Evolutionary conservation across 2,329 filamentous ascomycete genomes (phyloP), one percentile per base, ranked within the genome.

Genomic region (Colletotrichum karsti): DNA sequence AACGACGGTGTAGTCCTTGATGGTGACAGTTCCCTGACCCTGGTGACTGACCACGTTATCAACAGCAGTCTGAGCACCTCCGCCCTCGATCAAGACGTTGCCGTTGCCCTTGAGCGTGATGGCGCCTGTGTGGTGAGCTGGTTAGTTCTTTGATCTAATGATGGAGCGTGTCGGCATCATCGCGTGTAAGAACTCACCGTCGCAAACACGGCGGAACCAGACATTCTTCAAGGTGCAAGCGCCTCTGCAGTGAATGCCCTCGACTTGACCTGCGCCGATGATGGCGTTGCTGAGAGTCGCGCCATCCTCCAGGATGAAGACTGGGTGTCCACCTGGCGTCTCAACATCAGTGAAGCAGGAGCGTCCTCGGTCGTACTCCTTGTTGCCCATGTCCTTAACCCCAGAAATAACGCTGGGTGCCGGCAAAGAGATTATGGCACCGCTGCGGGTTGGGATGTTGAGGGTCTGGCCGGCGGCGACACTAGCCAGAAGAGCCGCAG

Each of bases 211-310:
- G 12, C 75, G 72, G 74, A 77, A 79, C 79, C 77, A 79, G 63
- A 81, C 79, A 53, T 78, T 78, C 68, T 74, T 76, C 33, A 77
- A 64, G 2, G 74, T 78, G 69, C 84, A 86, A 6, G 80, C 74
- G 41, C 84, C 84, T 51, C 80, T 73, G 74, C 84, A 87, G 76
- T 87, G 84, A 39, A 87, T 80, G 55, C 81, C 84, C 74, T 85
- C 85, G 20, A 81, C 79, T 64, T 85, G 78, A 58, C 82, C 80
- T 10, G 79, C 78, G 20, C 85, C 84, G 60, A 87, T 86, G 73
- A 87, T 85, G 73, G 83, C 84, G 72, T 87, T 87, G 70, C 80
- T 82, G 28, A 87, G 75, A 28, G 80, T 84, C 24, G 81, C 85
- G 24, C 85, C 85, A 54, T 81, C 76, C 73, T 83, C 78, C 46